Conservation (phyloP, 78 protist genomes). For the Kipferlia bialata region DNA sequence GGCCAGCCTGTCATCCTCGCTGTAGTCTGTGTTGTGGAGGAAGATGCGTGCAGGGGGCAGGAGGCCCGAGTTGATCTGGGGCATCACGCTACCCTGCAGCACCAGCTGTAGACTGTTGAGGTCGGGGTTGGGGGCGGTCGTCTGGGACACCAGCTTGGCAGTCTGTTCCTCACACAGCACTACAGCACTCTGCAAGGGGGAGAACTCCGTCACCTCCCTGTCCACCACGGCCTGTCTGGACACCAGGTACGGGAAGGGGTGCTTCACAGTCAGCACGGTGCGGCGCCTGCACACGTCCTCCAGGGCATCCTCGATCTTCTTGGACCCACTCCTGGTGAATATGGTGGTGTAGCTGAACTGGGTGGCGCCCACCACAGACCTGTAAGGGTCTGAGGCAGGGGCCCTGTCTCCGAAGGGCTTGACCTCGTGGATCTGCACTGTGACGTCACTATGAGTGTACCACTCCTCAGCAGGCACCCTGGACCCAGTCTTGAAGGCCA, state of each 20-base stretch:
- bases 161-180: not conserved
- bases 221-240: not conserved
- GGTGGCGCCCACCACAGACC: too few species aligned
- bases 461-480: too few species aligned
- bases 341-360: too few species aligned
- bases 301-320: not conserved
- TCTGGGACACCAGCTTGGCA: not conserved
- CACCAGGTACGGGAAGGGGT: slow-evolving; percentile 4
- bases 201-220: not conserved
- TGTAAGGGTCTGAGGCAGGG: too few species aligned
- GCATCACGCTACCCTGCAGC: slow-evolving; percentile 1
- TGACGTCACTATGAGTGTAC: too few species aligned
- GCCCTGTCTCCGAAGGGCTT: too few species aligned
- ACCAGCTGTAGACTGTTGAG: slow-evolving; percentile 5
- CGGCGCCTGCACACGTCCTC: not conserved
- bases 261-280: not conserved
- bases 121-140: not conserved
- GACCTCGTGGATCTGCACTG: too few species aligned
- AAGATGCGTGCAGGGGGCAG: not conserved
- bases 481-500: too few species aligned
- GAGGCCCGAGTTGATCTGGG: not conserved
- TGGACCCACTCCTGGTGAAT: slow-evolving; percentile 9
- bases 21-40: too few species aligned
- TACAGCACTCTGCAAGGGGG: slow-evolving; percentile 3
- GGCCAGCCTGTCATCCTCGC: too few species aligned